Evolutionary conservation across 2,329 filamentous ascomycete species (phyloP).

Genomic region (Cylindrodendrum hubeiense): DNA sequence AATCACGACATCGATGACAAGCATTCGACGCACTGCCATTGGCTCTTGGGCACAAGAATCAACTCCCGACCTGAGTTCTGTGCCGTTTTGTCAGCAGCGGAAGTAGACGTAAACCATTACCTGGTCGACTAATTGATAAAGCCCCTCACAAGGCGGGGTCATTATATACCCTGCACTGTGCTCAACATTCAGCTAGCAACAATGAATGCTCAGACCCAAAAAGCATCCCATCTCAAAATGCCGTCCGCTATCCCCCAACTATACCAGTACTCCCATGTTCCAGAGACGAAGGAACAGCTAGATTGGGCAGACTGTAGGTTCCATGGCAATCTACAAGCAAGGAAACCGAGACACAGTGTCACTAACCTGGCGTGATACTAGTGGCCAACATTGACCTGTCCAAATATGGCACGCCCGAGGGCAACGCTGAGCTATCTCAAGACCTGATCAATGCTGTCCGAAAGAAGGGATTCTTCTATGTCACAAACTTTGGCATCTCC

Average conservation of each 20-base stretch:
- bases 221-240: slow-evolving; percentile 38
- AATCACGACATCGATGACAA: slow-evolving; percentile 25
- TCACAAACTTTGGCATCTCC: slow-evolving; percentile 70
- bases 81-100: background rate
- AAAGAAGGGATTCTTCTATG: slow-evolving; percentile 48
- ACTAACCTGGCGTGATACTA: slow-evolving; percentile 22
- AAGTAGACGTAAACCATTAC: background rate
- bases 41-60: background rate
- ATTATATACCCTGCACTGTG: background rate
- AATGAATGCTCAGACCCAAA: background rate
- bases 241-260: slow-evolving; percentile 47
- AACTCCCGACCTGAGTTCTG: background rate
- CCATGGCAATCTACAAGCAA: no score
- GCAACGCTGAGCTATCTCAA: slow-evolving; percentile 45
- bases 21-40: slow-evolving; percentile 5
- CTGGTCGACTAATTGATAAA: background rate
- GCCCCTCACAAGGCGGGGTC: background rate
- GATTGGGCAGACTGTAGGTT: slow-evolving; percentile 53
- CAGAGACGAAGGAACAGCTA: slow-evolving; percentile 51
- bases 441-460: slow-evolving; percentile 50
- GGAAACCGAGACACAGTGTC: background rate
- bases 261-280: slow-evolving; percentile 51
- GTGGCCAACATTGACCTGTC: slow-evolving; percentile 51
- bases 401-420: slow-evolving; percentile 48
- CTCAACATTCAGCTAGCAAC: background rate